phyloP scores from a whole-genome alignment of 179 eudicot species.

The Spinacia oleracea region DNA sequence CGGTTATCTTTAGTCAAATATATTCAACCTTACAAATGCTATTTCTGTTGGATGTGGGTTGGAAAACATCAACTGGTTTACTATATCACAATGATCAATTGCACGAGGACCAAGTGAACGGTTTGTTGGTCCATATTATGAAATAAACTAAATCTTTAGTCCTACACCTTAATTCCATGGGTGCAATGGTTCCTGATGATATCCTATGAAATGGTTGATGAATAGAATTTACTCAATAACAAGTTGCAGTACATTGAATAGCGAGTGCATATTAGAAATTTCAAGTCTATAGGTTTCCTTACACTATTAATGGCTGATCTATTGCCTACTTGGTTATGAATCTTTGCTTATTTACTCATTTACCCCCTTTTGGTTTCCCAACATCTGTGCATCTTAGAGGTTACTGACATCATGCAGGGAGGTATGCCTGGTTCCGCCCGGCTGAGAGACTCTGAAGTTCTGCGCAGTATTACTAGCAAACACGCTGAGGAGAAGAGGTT shows the following conservation, averaged over 20 bases:
- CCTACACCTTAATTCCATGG: neutral
- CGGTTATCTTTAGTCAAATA: neutral
- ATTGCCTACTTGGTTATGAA: neutral
- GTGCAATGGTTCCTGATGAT: neutral
- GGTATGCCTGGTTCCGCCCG: conserved; percentile 99
- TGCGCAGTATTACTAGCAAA: conserved; percentile 65
- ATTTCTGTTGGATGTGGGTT: neutral
- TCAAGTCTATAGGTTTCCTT: neutral
- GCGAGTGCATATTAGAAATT: neutral
- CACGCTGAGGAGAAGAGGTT: conserved; percentile 83
- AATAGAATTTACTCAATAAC: neutral
- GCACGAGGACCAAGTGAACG: neutral
- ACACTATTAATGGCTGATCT: neutral
- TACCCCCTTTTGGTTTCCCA: neutral
- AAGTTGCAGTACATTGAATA: neutral
- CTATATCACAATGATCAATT: neutral
- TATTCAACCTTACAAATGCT: neutral
- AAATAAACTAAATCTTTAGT: neutral
- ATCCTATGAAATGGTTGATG: neutral
- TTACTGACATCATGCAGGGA: conserved; percentile 51
- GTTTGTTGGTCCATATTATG: neutral
- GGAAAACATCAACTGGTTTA: neutral
- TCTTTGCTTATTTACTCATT: neutral
- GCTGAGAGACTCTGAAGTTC: conserved; percentile 73
- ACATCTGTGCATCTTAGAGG: neutral